Conservation (phyloP, 2,329 filamentous ascomycete genomes). For the Penicillium janthinellum region DNA sequence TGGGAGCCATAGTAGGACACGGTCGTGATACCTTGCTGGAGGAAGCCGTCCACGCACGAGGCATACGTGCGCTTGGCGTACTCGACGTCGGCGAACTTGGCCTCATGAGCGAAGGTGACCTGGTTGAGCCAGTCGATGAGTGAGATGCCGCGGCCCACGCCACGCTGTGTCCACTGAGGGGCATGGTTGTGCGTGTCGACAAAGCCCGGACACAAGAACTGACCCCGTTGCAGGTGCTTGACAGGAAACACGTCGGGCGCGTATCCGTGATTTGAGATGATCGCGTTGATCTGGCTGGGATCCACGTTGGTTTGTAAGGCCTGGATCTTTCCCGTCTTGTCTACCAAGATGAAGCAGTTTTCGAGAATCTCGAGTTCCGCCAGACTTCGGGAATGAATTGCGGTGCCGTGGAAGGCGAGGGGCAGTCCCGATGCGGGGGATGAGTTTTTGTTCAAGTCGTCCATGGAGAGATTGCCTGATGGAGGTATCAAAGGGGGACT, state of each 20-base stretch:
- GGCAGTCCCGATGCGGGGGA: conserved; percentile 23
- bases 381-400: conserved; percentile 34
- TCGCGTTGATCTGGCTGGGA: conserved; percentile 23
- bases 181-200: conserved; percentile 71
- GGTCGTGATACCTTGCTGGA: conserved; percentile 54
- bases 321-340: conserved; percentile 33
- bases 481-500: no score
- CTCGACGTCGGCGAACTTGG: conserved; percentile 57
- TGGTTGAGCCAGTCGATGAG: conserved; percentile 63
- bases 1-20: conserved; percentile 41
- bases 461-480: conserved; percentile 7
- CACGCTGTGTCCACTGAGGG: conserved; percentile 56
- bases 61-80: conserved; percentile 59
- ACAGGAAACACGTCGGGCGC: conserved; percentile 30
- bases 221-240: conserved; percentile 29
- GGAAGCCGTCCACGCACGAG: conserved; percentile 57
- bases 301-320: conserved; percentile 27
- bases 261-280: conserved; percentile 30
- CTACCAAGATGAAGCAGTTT: conserved; percentile 36
- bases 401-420: conserved; percentile 39
- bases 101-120: conserved; percentile 67
- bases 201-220: conserved; percentile 40
- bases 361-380: conserved; percentile 34
- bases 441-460: conserved; percentile 10
- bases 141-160: conserved; percentile 44